Conservation (phyloP, 169 alveolate genomes). For the Cryptosporidium bovis region DNA sequence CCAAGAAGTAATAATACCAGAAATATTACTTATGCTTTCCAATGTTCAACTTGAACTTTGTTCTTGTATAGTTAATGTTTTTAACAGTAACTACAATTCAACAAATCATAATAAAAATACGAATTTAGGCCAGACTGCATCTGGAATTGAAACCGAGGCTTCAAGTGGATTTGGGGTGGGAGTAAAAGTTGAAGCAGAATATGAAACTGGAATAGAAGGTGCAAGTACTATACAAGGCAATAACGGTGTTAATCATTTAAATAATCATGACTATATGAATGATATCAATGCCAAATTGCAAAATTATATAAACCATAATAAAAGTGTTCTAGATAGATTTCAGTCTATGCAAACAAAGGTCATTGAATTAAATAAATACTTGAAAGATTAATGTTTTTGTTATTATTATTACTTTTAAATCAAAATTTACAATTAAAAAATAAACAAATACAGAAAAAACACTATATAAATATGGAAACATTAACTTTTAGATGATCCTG, state of each 20-base stretch:
- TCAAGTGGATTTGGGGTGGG: no score
- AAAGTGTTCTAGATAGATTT: constrained; percentile 12
- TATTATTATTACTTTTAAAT: no score
- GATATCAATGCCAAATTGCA: background rate
- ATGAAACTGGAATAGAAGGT: background rate
- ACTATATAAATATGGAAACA: background rate
- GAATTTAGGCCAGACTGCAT: no score
- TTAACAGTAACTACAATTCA: background rate
- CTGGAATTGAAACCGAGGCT: no score
- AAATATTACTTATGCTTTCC: constrained; percentile 48
- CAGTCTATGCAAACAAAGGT: constrained; percentile 26
- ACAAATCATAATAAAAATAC: no score
- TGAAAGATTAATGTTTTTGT: background rate
- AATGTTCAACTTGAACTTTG: constrained; percentile 62
- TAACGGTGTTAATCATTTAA: background rate
- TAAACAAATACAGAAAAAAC: background rate
- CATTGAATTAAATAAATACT: constrained; percentile 32
- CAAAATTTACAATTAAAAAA: no score
- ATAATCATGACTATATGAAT: background rate
- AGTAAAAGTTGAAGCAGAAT: no score
- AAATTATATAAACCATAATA: constrained; percentile 10
- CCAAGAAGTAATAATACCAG: constrained; percentile 56
- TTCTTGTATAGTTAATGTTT: constrained; percentile 4
- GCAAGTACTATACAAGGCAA: background rate
- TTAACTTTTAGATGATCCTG: background rate